Base-by-base conservation (phyloP, 495 filamentous ascomycete genomes). In the Penicillium roqueforti region DNA sequence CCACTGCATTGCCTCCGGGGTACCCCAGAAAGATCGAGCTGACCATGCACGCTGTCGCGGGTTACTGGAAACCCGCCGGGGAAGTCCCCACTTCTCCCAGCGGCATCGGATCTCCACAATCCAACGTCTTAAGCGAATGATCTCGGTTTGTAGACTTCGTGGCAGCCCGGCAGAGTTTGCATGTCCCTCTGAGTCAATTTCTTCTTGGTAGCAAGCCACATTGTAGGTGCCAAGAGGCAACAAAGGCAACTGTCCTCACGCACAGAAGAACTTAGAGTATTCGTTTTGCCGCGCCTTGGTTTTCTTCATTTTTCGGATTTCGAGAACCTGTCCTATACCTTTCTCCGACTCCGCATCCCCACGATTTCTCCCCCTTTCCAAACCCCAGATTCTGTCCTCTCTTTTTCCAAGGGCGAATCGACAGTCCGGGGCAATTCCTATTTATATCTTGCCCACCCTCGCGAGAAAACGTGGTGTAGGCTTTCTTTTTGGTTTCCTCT, bases 301-400 rank as follows among this genome's bases (percentile, higher is more conserved):
- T 36, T 26, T 43, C 51, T 16, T 42, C 32, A 1, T 28, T 29
- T 39, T 36, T n/a, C 10, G 20, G 9, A 4, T 37, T 53, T 48
- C 28, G 26, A 10, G 16, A 29, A 18, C 18, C 31, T 50, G 54
- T 29, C 54, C 39, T 67, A 65, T 66, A 55, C 55, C 19, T 52
- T 68, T 68, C 62, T 68, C 65, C 62, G 65, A 62, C 57, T 62
- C 54, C 53, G 40, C 50, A 53, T 59, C 58, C 53, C 57, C 64
- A 59, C 46, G 38, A 32, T 54, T 37, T 47, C 36, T 8, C 49
- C 42, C 57, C 53, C 54, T 37, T 26, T 29, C 11, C 29, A 26
- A 40, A 43, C 61, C 63, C 61, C 63, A 36, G 63, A 59, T 59
- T 66, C 22, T 42, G 20, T 44, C 47, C 42, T 61, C 47, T 47